Evolutionary conservation across 352 stramenopile genomes (phyloP).

Genomic region (Globisporangium heterothallicum): DNA sequence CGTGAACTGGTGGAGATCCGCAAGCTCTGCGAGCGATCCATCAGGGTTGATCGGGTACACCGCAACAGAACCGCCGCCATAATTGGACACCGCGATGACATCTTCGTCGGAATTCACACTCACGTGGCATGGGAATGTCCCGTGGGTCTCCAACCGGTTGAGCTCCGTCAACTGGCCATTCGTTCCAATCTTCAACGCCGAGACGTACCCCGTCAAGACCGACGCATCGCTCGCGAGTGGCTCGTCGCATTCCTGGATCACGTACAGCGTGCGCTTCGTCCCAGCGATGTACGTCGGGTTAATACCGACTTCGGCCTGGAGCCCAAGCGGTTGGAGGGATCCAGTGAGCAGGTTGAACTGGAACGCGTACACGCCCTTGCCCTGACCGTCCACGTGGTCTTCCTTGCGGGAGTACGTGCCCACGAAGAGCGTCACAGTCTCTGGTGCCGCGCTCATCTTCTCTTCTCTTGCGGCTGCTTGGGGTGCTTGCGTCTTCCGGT

Average conservation of each 20-base stretch:
- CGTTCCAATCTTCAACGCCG: conserved; percentile 29
- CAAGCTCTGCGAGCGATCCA: conserved; percentile 30
- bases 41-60: conserved; percentile 47
- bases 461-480: no score
- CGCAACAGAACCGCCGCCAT: conserved; percentile 43
- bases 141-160: conserved; percentile 44
- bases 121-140: conserved; percentile 39
- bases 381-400: conserved; percentile 60
- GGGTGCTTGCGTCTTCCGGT: no score
- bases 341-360: conserved; percentile 38
- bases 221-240: conserved; percentile 17
- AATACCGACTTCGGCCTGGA: conserved; percentile 29
- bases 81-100: conserved; percentile 62
- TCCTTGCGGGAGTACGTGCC: conserved; percentile 63
- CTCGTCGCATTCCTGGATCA: conserved; percentile 47
- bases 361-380: conserved; percentile 60
- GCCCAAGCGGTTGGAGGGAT: conserved; percentile 26
- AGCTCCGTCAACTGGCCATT: conserved; percentile 38
- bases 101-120: conserved; percentile 39
- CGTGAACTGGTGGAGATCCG: conserved; percentile 37
- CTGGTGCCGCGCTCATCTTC: no score
- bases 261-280: conserved; percentile 31
- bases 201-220: conserved; percentile 44
- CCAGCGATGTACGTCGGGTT: conserved; percentile 37
- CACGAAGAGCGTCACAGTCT: conserved; percentile 36